These are phyloP conservation scores for Phytophthora nicotianae DNA, from an alignment of 352 stramenopile species.

Conservation along the genomic window DNA sequence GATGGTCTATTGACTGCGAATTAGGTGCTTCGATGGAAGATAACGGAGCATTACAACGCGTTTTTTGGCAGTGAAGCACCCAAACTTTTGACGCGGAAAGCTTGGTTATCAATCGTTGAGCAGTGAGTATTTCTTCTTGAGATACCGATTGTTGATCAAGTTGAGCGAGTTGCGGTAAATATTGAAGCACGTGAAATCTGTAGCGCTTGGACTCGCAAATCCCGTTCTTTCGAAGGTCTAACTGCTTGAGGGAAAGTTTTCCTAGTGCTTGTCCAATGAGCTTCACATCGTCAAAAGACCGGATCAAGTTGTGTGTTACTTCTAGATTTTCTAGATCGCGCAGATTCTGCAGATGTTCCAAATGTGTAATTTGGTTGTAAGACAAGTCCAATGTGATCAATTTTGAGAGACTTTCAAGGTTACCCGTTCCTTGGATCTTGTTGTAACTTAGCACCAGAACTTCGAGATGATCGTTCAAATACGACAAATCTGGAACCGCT, in stretches of 20 bases:
- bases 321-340: slow-evolving; percentile 49
- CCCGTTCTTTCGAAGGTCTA: slow-evolving; percentile 77
- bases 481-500: slow-evolving; percentile 47
- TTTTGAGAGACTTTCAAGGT: slow-evolving; percentile 39
- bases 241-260: slow-evolving; percentile 28
- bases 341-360: slow-evolving; percentile 55
- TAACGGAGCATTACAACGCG: slow-evolving; percentile 11
- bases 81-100: slow-evolving; percentile 55
- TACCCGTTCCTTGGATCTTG: slow-evolving; percentile 47
- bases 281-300: slow-evolving; percentile 56
- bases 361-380: slow-evolving; percentile 57
- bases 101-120: slow-evolving; percentile 51
- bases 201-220: slow-evolving; percentile 74
- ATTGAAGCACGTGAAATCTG: slow-evolving; percentile 63
- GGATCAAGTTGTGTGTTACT: slow-evolving; percentile 69
- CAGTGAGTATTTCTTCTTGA: slow-evolving; percentile 39
- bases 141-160: slow-evolving; percentile 63
- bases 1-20: slow-evolving; percentile 6
- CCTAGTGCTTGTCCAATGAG: slow-evolving; percentile 33
- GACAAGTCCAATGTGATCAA: slow-evolving; percentile 67
- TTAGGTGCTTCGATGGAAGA: slow-evolving; percentile 12
- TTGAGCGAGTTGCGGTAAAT: slow-evolving; percentile 41
- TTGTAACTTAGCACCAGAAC: slow-evolving; percentile 79
- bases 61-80: slow-evolving; percentile 37
- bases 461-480: slow-evolving; percentile 51